Percentiles rank a stretch among this genome's conserved stretches.
phyloP scores from a whole-genome alignment of 2,329 filamentous ascomycete species.

The Neonectria hederae region DNA sequence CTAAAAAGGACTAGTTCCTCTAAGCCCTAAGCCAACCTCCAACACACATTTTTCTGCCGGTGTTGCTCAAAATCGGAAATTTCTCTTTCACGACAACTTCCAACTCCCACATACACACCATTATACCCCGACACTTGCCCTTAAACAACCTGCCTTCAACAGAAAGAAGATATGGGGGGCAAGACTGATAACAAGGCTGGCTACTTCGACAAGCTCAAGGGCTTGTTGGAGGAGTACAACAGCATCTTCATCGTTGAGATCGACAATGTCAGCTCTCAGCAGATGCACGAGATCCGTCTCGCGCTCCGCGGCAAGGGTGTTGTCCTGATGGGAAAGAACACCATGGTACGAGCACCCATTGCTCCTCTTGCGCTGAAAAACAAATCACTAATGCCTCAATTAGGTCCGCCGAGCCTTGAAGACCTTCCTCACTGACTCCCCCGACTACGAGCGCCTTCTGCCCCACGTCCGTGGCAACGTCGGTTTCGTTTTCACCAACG shows the following conservation, averaged over 20 bases:
- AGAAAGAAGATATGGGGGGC: constrained; percentile 99
- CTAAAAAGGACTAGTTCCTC: constrained; percentile 40
- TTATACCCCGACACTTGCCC: constrained; percentile 65
- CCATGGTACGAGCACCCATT: constrained; percentile 76
- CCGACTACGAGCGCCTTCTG: constrained; percentile 98
- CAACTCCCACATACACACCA: constrained; percentile 40
- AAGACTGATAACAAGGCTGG: constrained; percentile 91
- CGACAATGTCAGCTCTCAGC: constrained; percentile 99
- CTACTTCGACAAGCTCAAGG: constrained; percentile 99
- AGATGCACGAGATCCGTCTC: constrained; percentile 99
- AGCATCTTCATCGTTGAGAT: constrained; percentile 97
- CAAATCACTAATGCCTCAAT: constrained; percentile 29
- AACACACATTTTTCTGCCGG: constrained; percentile 45
- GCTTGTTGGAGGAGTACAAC: constrained; percentile 93
- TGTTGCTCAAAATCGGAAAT: constrained; percentile 37
- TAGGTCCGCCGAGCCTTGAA: constrained; percentile 96
- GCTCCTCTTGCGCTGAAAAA: background rate
- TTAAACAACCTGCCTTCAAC: constrained; percentile 99
- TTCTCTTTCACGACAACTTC: constrained; percentile 31
- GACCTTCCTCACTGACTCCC: constrained; percentile 88
- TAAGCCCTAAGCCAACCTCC: constrained; percentile 50
- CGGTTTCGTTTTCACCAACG: constrained; percentile 99
- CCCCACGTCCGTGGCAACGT: constrained; percentile 97
- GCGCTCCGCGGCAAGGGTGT: constrained; percentile 91
- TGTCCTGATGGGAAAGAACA: constrained; percentile 99